Evolutionary conservation across 495 filamentous ascomycete genomes (phyloP), one percentile per base, ranked within the genome.

Genomic region (Aspergillus campestris): DNA sequence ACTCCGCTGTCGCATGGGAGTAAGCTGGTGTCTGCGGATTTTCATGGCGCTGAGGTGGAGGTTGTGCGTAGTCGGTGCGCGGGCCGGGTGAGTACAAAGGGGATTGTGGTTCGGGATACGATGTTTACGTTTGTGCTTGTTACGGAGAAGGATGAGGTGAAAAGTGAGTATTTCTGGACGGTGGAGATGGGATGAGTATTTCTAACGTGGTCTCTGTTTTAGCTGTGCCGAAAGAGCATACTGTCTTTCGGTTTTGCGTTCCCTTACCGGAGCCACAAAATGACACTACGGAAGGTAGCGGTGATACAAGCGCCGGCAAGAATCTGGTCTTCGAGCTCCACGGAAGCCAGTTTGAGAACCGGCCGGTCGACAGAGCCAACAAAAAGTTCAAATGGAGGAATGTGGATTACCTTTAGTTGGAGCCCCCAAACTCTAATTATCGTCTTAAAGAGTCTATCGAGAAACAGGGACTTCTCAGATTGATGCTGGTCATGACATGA

Each of bases 381-480:
- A 91, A 83, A 70, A 95, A 96, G 65, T 91, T 94, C 65, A 95
- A 92, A 65, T 67, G 68, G 54, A 81, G 82, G 53, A 85, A 82
- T 48, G 64, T 83, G 12, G 74, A 78, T 34, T 81, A 83, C 54
- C 60, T 94, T 12, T 94, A 60, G 77, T 29, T 35, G 27, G 13
- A 11, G 18, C 9, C 32, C 14, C 14, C n/a, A 34, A 6, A 29
- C 8, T 6, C 6, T 29, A 10, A n/a, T 38, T 37, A 3, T 10
- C 14, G 29, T 8, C 14, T 30, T 10, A 6, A 13, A 13, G 1
- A 31, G 18, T 24, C 18, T 4, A 24, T 24, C 18, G 18, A 24
- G 18, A 4, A 24, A 24, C 1, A 24, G 18, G 18, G 18, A 24
- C 1, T 24, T 4, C 18, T 4, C n/a, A n/a, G 18, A 24, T 4